phyloP scores from a whole-genome alignment of 129 eudicot species.

The Arctium minus region DNA sequence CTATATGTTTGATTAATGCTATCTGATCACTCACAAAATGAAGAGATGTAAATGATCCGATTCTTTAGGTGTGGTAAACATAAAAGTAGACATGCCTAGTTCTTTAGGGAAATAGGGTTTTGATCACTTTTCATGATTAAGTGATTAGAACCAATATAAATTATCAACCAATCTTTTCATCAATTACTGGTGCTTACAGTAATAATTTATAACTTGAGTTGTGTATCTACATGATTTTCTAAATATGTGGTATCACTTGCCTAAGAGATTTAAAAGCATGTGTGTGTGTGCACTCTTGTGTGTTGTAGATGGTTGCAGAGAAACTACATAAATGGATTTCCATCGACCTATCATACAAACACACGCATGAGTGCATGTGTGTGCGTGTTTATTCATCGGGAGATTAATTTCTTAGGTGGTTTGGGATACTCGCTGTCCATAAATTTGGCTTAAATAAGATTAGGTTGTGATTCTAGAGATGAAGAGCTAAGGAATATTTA shows the following conservation, averaged over 20 bases:
- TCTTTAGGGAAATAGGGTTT: not conserved
- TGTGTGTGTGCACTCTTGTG: not conserved
- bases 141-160: not conserved
- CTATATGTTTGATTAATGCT: not conserved
- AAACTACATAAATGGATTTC: not conserved
- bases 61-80: not conserved
- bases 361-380: not conserved
- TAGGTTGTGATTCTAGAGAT: not conserved
- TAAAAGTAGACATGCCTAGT: no score
- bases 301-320: not conserved
- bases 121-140: not conserved
- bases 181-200: not conserved
- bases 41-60: not conserved
- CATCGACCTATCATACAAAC: not conserved
- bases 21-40: not conserved
- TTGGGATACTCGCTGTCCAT: not conserved
- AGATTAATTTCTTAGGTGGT: not conserved
- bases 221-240: not conserved
- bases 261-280: not conserved
- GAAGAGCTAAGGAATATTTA: not conserved
- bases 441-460: not conserved
- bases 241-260: not conserved
- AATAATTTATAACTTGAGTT: not conserved
- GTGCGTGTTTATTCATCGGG: not conserved
- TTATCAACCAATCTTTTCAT: not conserved